A percentile compares a stretch with the other conserved stretches of the same genome.
Conservation (phyloP, 2,329 filamentous ascomycete genomes). For the Aspergillus sp. region DNA sequence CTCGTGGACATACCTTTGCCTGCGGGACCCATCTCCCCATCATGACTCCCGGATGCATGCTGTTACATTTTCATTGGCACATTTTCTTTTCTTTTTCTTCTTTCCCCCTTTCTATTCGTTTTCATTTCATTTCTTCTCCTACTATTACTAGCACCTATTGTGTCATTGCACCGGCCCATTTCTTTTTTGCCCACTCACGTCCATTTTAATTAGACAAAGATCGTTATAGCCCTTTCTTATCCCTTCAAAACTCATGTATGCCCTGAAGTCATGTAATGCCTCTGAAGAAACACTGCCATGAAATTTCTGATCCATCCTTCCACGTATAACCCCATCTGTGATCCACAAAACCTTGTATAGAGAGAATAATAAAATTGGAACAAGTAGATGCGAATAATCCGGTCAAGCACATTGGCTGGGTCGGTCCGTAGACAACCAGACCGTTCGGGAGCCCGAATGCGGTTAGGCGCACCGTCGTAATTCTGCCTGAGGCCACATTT, state of each 20-base stretch:
- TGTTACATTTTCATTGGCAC: conserved; percentile 14
- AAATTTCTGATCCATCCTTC: conserved; percentile 21
- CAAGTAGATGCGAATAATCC: not conserved
- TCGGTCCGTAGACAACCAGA: not conserved
- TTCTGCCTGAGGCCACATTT: conserved; percentile 19
- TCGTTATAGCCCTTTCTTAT: conserved; percentile 29
- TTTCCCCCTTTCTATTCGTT: not conserved
- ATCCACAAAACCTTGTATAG: conserved; percentile 29
- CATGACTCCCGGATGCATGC: conserved; percentile 21
- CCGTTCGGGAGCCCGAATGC: no score
- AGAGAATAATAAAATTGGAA: conserved; percentile 19
- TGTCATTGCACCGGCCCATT: conserved; percentile 3
- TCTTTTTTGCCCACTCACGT: conserved; percentile 17
- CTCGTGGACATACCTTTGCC: conserved; percentile 2
- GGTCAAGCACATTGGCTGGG: not conserved
- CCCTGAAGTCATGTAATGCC: conserved; percentile 43
- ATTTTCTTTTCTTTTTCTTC: not conserved
- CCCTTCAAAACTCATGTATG: conserved; percentile 34
- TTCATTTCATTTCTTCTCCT: conserved; percentile 9
- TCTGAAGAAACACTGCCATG: conserved; percentile 35
- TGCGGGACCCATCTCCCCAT: conserved; percentile 13
- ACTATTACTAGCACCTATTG: conserved; percentile 13
- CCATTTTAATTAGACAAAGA: conserved; percentile 41
- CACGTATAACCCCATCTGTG: conserved; percentile 22
- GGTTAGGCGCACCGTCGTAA: no score